Evolutionary conservation across 2,329 filamentous ascomycete species (phyloP).

Genomic region (Ophiognomonia clavigignenti-juglandacearum): DNA sequence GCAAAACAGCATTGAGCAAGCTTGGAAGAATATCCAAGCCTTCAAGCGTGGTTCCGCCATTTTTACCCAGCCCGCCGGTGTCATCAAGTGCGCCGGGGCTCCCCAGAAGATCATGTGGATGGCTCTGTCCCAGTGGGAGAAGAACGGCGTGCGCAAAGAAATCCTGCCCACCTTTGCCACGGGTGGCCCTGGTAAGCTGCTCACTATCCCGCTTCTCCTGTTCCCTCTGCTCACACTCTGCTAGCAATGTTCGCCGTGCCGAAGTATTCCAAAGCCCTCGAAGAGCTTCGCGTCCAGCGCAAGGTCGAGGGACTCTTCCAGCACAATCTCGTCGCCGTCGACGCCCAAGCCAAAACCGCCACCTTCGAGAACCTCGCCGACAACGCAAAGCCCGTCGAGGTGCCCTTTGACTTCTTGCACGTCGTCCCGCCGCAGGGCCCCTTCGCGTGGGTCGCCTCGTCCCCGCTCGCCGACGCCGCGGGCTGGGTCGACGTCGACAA

Average conservation of each 20-base stretch:
- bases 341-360: slow-evolving; percentile 26
- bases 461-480: slow-evolving; percentile 20
- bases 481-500: slow-evolving; percentile 21
- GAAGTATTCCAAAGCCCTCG: slow-evolving; percentile 31
- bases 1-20: slow-evolving; percentile 30
- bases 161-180: slow-evolving; percentile 31
- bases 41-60: slow-evolving; percentile 31
- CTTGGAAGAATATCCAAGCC: slow-evolving; percentile 29
- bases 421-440: slow-evolving; percentile 27
- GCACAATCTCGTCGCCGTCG: slow-evolving; percentile 31
- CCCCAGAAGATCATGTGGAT: slow-evolving; percentile 37
- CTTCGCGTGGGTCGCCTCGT: slow-evolving; percentile 18
- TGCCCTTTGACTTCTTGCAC: slow-evolving; percentile 31
- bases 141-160: slow-evolving; percentile 26
- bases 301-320: slow-evolving; percentile 34
- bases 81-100: slow-evolving; percentile 35
- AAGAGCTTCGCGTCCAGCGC: slow-evolving; percentile 28
- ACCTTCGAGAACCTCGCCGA: slow-evolving; percentile 29
- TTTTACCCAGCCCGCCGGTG: slow-evolving; percentile 33
- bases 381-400: slow-evolving; percentile 25
- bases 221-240: not conserved
- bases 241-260: slow-evolving; percentile 33
- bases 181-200: slow-evolving; percentile 19
- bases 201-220: not conserved
- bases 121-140: slow-evolving; percentile 33